phyloP scores from a whole-genome alignment of 495 filamentous ascomycete genomes.

The Xylaria sp. region DNA sequence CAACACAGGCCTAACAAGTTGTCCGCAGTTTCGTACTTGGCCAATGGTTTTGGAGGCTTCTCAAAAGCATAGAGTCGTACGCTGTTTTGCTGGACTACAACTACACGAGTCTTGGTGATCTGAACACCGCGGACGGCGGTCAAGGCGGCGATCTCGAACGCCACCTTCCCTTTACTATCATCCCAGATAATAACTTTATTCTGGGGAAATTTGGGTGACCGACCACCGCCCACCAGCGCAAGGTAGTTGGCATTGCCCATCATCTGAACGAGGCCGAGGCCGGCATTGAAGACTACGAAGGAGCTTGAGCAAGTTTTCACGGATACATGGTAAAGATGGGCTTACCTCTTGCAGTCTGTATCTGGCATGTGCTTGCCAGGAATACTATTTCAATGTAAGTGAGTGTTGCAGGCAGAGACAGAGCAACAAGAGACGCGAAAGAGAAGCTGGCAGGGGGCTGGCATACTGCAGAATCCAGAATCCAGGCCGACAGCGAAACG shows the following conservation, averaged over 20 bases:
- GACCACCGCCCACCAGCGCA: constrained; percentile 89
- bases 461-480: constrained; percentile 83
- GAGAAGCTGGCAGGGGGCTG: constrained; percentile 16
- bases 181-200: constrained; percentile 98
- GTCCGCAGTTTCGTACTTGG: constrained; percentile 83
- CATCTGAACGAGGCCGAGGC: constrained; percentile 85
- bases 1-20: constrained; percentile 85
- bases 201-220: constrained; percentile 81
- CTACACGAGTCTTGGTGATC: constrained; percentile 77
- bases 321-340: neutral
- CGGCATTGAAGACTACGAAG: constrained; percentile 78
- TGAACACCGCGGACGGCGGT: constrained; percentile 79
- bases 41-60: constrained; percentile 73
- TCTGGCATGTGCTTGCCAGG: constrained; percentile 75
- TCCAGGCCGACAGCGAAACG: constrained; percentile 91
- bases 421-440: neutral
- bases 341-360: constrained; percentile 64
- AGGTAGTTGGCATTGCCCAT: constrained; percentile 87
- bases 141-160: constrained; percentile 60
- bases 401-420: constrained; percentile 11
- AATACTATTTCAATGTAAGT: constrained; percentile 64
- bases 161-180: constrained; percentile 76
- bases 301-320: neutral
- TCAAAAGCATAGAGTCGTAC: constrained; percentile 84
- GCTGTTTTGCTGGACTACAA: constrained; percentile 81